Evolutionary conservation across 169 alveolate species (phyloP).

Genomic region (Besnoitia besnoiti): DNA sequence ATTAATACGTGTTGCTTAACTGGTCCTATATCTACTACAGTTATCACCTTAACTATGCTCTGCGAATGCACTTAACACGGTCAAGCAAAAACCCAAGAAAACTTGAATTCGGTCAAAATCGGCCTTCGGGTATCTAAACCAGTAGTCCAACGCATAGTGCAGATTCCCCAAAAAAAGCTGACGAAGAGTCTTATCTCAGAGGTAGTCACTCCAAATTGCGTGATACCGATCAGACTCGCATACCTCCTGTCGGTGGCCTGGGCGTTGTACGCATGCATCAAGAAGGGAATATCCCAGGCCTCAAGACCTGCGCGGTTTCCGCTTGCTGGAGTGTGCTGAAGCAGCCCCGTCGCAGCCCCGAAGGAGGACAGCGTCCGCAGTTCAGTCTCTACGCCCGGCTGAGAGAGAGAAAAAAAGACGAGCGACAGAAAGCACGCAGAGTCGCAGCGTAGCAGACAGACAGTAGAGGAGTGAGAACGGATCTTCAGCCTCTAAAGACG

Average conservation of each 20-base stretch:
- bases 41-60: too few species aligned
- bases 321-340: background rate
- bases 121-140: too few species aligned
- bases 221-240: background rate
- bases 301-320: background rate
- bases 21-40: too few species aligned
- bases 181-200: too few species aligned
- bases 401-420: background rate
- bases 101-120: too few species aligned
- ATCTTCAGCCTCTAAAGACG: too few species aligned
- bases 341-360: background rate
- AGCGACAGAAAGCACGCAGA: background rate
- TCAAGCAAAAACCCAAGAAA: too few species aligned
- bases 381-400: constrained; percentile 2
- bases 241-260: background rate
- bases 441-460: background rate
- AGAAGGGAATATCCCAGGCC: constrained; percentile 49
- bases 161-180: too few species aligned
- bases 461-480: background rate
- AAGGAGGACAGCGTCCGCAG: background rate
- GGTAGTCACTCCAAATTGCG: too few species aligned
- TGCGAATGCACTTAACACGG: too few species aligned
- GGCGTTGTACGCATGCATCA: background rate
- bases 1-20: too few species aligned
- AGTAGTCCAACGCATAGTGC: too few species aligned